A percentile compares a stretch with the other conserved stretches of the same genome.
phyloP scores from a whole-genome alignment of 2,329 filamentous ascomycete species.

The Helminthosporium solani region DNA sequence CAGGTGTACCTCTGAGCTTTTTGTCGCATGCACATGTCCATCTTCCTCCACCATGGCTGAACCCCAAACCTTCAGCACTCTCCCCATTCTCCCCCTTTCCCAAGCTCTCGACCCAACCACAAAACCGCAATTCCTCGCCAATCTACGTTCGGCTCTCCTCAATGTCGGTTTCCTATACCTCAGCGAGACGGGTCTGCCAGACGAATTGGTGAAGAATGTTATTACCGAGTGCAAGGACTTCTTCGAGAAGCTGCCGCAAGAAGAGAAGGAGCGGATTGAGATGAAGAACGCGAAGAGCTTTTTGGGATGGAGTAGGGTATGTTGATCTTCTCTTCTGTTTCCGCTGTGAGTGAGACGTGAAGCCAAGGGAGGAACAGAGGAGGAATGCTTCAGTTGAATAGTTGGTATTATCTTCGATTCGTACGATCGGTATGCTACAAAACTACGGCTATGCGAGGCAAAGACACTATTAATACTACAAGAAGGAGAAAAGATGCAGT shows the following conservation, averaged over 20 bases:
- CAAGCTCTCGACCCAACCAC: constrained; percentile 65
- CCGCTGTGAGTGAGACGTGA: neutral
- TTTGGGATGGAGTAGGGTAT: constrained; percentile 49
- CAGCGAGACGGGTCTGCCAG: constrained; percentile 64
- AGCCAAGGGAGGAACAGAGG: neutral
- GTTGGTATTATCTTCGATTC: neutral
- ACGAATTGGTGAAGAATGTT: constrained; percentile 64
- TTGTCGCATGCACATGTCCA: neutral
- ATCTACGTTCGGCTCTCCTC: constrained; percentile 73
- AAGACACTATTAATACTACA: constrained; percentile 3
- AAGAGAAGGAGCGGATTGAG: constrained; percentile 68
- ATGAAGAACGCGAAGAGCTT: constrained; percentile 54
- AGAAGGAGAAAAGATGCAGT: neutral
- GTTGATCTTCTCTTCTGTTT: constrained; percentile 14
- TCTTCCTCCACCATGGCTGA: constrained; percentile 1
- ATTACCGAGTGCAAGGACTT: constrained; percentile 69
- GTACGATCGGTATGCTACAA: neutral
- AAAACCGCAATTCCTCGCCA: constrained; percentile 69
- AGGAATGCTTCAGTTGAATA: neutral
- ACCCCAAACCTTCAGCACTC: constrained; percentile 60
- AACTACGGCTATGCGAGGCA: neutral
- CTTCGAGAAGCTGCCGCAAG: constrained; percentile 68
- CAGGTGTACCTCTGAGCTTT: neutral
- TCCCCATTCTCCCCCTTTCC: constrained; percentile 77
- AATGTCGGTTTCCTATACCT: constrained; percentile 89